Percentiles rank a stretch among this genome's conserved stretches.
Evolutionary conservation across 2,329 filamentous ascomycete genomes (phyloP).

Genomic region (Aciculosporium take): DNA sequence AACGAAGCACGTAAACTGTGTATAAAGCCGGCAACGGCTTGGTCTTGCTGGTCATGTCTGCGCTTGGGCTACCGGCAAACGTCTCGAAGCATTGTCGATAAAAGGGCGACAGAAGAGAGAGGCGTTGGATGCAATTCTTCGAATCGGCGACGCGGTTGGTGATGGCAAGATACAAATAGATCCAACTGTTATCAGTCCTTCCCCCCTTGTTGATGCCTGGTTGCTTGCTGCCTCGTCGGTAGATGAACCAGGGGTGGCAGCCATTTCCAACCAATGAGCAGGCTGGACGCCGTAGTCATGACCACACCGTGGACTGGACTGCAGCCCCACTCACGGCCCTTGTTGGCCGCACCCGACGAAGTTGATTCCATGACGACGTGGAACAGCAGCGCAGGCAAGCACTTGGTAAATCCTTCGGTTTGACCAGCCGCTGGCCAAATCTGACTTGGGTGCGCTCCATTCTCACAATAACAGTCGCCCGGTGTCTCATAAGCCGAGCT

Average conservation of each 20-base stretch:
- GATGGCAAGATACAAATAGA: not conserved
- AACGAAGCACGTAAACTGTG: conserved; percentile 83
- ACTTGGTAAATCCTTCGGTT: not conserved
- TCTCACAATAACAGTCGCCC: not conserved
- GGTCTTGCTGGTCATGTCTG: conserved; percentile 25
- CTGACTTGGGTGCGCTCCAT: not conserved
- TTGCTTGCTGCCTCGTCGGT: not conserved
- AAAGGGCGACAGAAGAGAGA: not conserved
- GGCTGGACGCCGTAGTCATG: not conserved
- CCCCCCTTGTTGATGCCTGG: not conserved
- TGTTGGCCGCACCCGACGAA: too few relatives aligned
- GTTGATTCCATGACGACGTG: too few relatives aligned
- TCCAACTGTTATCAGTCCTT: too few relatives aligned
- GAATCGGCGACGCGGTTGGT: not conserved
- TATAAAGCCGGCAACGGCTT: conserved; percentile 75
- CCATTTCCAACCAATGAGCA: not conserved
- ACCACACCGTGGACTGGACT: too few relatives aligned
- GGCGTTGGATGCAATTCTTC: not conserved
- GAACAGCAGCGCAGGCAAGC: too few relatives aligned
- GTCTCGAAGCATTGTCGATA: not conserved
- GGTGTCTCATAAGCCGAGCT: not conserved
- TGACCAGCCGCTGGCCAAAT: not conserved
- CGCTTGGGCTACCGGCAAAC: not conserved
- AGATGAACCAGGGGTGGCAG: too few relatives aligned
- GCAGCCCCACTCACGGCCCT: too few relatives aligned